Percentiles rank a stretch among this genome's conserved stretches.
Conservation (phyloP, 345 rosid genomes). For the Lepidium aucheri region DNA sequence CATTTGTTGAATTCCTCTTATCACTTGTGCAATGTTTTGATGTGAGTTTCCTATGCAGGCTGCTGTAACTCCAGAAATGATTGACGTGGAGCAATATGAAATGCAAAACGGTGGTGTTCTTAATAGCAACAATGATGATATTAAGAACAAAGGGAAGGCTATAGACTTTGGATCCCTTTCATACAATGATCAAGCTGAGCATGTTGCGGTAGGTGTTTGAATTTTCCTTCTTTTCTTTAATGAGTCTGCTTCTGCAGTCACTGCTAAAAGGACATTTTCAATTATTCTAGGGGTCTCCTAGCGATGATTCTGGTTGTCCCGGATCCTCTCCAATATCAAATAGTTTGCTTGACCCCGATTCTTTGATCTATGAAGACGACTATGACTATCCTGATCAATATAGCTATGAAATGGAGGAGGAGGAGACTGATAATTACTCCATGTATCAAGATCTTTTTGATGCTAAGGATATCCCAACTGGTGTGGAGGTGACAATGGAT, state of each 20-base stretch:
- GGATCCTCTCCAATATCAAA: slow-evolving; percentile 29
- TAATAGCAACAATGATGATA: slow-evolving; percentile 30
- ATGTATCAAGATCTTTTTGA: slow-evolving; percentile 65
- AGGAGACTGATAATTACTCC: slow-evolving; percentile 40
- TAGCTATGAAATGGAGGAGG: slow-evolving; percentile 28
- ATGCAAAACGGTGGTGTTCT: slow-evolving; percentile 33
- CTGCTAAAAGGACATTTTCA: background rate
- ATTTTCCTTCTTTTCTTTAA: background rate
- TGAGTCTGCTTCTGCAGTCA: background rate
- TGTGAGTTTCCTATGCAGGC: background rate
- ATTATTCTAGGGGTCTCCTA: slow-evolving; percentile 25
- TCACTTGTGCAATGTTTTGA: background rate
- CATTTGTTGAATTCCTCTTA: background rate
- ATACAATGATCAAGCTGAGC: slow-evolving; percentile 1
- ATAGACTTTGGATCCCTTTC: slow-evolving; percentile 23
- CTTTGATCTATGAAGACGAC: slow-evolving; percentile 29
- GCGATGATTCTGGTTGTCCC: slow-evolving; percentile 11
- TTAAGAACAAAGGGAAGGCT: slow-evolving; percentile 58
- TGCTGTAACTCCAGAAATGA: slow-evolving; percentile 37
- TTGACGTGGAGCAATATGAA: slow-evolving; percentile 53
- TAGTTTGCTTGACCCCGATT: slow-evolving; percentile 30
- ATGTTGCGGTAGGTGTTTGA: background rate
- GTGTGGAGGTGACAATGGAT: slow-evolving; percentile 71
- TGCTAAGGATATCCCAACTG: slow-evolving; percentile 56
- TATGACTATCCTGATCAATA: slow-evolving; percentile 28